Percentiles rank a stretch among this genome's conserved stretches.
Conservation (phyloP, 306 rosid species). For the Dalbergia cultrata region DNA sequence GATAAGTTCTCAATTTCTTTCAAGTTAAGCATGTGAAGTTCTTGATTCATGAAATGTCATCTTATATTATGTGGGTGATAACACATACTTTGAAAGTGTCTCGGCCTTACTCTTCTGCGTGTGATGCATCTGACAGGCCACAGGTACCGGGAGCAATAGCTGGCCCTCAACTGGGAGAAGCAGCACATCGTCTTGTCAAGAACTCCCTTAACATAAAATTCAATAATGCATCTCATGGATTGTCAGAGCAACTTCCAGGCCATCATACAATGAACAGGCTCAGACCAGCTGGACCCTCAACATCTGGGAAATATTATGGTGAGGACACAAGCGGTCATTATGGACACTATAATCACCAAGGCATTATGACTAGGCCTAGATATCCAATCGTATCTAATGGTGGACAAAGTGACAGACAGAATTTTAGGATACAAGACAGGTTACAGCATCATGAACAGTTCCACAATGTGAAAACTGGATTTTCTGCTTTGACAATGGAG, state of each 20-base stretch:
- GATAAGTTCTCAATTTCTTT: conserved; percentile 27
- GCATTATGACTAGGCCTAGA: conserved; percentile 66
- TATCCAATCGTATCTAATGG: conserved; percentile 67
- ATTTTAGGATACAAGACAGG: conserved; percentile 62
- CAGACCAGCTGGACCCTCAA: conserved; percentile 73
- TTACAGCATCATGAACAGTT: conserved; percentile 60
- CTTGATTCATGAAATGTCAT: conserved; percentile 35
- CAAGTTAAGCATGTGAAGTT: conserved; percentile 29
- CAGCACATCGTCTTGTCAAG: conserved; percentile 95
- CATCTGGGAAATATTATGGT: conserved; percentile 71
- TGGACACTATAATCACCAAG: conserved; percentile 65
- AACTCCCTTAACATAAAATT: conserved; percentile 73
- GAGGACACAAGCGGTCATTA: conserved; percentile 64
- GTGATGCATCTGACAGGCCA: conserved; percentile 63
- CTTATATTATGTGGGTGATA: conserved; percentile 5
- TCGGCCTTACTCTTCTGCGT: conserved; percentile 37
- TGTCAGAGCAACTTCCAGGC: conserved; percentile 66
- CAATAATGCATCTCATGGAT: conserved; percentile 63
- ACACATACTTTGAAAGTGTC: conserved; percentile 11
- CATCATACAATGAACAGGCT: conserved; percentile 58
- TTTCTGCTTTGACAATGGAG: conserved; percentile 58
- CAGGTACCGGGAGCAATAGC: conserved; percentile 86
- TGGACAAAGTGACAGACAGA: conserved; percentile 68
- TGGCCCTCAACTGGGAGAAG: conserved; percentile 90
- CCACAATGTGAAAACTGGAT: conserved; percentile 60